Evolutionary conservation across 176 grass and related monocot species (phyloP).

Genomic region (Carex myosuroides): DNA sequence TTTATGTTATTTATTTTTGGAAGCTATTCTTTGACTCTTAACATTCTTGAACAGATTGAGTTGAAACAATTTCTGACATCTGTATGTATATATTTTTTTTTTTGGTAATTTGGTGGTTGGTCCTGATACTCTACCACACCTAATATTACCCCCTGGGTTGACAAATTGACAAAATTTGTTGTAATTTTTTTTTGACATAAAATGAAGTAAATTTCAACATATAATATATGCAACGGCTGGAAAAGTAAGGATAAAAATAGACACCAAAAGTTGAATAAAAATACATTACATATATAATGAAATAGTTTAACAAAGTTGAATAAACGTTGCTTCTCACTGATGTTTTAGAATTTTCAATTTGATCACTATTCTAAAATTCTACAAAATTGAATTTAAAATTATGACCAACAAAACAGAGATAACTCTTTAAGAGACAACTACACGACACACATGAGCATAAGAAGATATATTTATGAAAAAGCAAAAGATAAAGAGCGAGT

Average conservation of each 20-base stretch:
- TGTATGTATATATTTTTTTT: background rate
- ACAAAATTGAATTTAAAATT: background rate
- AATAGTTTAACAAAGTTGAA: background rate
- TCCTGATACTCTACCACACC: background rate
- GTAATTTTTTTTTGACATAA: too few species aligned
- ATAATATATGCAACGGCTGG: background rate
- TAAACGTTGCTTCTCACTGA: background rate
- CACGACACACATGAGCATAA: background rate
- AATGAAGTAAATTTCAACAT: background rate
- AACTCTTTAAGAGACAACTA: constrained; percentile 7
- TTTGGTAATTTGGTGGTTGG: background rate
- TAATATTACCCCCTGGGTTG: background rate
- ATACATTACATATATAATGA: background rate
- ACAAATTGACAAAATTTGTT: too few species aligned
- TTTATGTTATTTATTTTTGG: background rate
- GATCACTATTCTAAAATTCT: background rate
- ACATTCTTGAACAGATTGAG: background rate
- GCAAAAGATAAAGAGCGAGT: background rate
- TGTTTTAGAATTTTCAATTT: background rate
- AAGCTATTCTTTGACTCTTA: background rate
- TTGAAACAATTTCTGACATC: background rate
- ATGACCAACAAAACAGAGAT: background rate
- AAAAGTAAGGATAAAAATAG: background rate
- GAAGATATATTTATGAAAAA: background rate
- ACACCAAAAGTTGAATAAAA: background rate